These are phyloP conservation scores for Echeveria elegans DNA, from an alignment of 164 flowering plant species.

Conservation along the genomic window DNA sequence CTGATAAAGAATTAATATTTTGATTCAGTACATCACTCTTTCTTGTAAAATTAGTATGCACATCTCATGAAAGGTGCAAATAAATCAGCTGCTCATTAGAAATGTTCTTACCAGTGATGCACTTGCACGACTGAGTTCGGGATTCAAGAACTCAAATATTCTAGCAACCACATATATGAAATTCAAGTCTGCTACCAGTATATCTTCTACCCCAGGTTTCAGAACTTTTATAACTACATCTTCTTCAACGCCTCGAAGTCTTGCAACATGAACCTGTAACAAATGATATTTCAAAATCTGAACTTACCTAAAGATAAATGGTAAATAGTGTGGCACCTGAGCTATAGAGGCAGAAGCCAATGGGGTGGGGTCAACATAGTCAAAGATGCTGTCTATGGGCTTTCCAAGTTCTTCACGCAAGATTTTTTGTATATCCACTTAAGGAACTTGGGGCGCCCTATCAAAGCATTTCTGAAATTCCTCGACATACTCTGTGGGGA, in stretches of 20 bases:
- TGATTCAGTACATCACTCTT: background rate
- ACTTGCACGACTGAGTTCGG: slow-evolving; percentile 74
- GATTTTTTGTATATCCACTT: slow-evolving; percentile 58
- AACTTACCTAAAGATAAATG: background rate
- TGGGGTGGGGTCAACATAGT: slow-evolving; percentile 81
- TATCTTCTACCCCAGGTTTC: slow-evolving; percentile 91
- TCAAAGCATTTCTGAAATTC: slow-evolving; percentile 95
- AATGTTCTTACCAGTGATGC: slow-evolving; percentile 62
- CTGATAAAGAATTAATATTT: background rate
- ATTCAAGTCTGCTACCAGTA: slow-evolving; percentile 84
- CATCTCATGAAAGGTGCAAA: background rate
- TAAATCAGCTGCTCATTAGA: too few relatives aligned
- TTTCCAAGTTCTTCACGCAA: slow-evolving; percentile 64
- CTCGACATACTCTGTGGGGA: slow-evolving; percentile 78
- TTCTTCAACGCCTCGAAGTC: slow-evolving; percentile 63
- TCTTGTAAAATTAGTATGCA: background rate
- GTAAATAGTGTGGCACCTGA: slow-evolving; percentile 38
- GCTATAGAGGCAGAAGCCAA: slow-evolving; percentile 99
- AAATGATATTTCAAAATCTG: slow-evolving; percentile 8
- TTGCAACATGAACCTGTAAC: slow-evolving; percentile 86
- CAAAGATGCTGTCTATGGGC: slow-evolving; percentile 74
- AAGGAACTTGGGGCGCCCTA: slow-evolving; percentile 77
- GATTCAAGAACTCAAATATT: slow-evolving; percentile 81
- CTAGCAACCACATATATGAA: slow-evolving; percentile 82
- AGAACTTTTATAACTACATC: slow-evolving; percentile 92